Evolutionary conservation across 495 filamentous ascomycete genomes (phyloP), one percentile per base, ranked within the genome.

Genomic region (Penicillium goetzii): DNA sequence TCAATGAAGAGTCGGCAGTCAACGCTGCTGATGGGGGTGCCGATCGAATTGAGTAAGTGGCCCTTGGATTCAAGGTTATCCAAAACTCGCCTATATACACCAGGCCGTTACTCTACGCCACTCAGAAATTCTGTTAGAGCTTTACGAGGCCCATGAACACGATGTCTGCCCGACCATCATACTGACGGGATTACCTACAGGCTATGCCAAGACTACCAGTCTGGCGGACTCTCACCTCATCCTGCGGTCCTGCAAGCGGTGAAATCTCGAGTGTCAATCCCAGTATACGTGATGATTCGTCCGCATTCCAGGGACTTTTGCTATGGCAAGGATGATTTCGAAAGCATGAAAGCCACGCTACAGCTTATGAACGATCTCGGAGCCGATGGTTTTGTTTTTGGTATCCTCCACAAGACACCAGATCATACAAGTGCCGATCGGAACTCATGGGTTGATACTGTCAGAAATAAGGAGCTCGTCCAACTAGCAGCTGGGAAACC

Each of bases 341-440:
- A 71, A 36, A 14, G 40, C 3, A 85, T 86, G 83, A 76, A 75
- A 51, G 32, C 49, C 0, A 75, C 74, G 1, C 64, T 85, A 19
- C 36, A 59, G 17, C 21, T 28, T 3, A 72, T 83, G 58, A 77
- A 76, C 23, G 15, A 53, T 1, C 25, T 49, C 0, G 73, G 77
- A n/a, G 76, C 79, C 2, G 73, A 78, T 65, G 83, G 82, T 0
- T 84, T 84, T 60, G 83, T 86, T 6, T 84, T 85, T 56, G 83
- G 83, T 0, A 73, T 83, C 33, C 61, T 85, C 8, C 58, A 51
- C 7, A 41, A 28, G 15, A 60, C 62, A 15, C 19, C 59, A 0
- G 30, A 73, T 10, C 38, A 60, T 1, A 11, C 23, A 8, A n/a
- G 17, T 21, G 15, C 32, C n/a, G 33, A 50, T 9, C 10, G 45